These are phyloP conservation scores for Hirschfeldia incana DNA, from an alignment of 345 rosid species.

Conservation along the genomic window DNA sequence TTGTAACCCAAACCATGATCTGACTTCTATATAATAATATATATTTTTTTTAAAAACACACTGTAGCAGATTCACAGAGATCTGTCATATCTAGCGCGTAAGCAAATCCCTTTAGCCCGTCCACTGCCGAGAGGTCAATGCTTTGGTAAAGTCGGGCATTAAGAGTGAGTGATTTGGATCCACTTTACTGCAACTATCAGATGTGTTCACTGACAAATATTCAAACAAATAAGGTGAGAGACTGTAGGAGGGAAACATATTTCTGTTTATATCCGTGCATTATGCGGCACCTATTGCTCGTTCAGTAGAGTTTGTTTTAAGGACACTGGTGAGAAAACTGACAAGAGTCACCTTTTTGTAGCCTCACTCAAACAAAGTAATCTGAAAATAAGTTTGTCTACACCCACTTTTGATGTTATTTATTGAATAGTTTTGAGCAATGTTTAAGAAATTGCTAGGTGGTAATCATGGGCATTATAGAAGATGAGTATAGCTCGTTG, in stretches of 20 bases:
- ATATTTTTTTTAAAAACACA: too few species aligned
- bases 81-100: conserved; percentile 38
- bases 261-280: neutral
- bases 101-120: too few species aligned
- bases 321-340: neutral
- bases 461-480: too few species aligned
- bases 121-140: too few species aligned
- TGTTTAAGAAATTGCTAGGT: too few species aligned
- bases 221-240: neutral
- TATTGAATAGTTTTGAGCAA: too few species aligned
- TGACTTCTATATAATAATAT: too few species aligned
- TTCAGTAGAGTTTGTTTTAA: neutral
- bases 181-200: neutral
- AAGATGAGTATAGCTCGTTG: too few species aligned
- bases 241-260: neutral
- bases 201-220: neutral
- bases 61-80: conserved; percentile 51
- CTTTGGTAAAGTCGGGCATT: too few species aligned
- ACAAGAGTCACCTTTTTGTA: neutral
- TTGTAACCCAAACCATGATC: neutral
- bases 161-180: neutral
- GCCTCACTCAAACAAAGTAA: neutral
- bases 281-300: neutral
- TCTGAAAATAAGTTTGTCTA: too few species aligned
- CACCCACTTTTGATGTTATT: neutral